Evolutionary conservation across 2,329 filamentous ascomycete species (phyloP).

Genomic region (Pyricularia grisea): DNA sequence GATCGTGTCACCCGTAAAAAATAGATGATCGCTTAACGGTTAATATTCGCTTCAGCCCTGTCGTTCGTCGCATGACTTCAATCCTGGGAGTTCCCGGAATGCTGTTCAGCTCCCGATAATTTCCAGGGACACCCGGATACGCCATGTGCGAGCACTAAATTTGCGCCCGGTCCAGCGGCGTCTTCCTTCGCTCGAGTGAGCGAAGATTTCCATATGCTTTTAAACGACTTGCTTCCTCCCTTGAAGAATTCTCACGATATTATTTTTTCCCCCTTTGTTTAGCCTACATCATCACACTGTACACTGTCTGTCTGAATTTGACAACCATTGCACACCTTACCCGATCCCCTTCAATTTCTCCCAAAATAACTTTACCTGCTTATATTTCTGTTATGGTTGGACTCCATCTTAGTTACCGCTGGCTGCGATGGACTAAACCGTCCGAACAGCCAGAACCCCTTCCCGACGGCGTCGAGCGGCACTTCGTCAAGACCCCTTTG

Average conservation of each 20-base stretch:
- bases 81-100: neutral
- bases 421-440: conserved; percentile 20
- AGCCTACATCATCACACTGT: neutral
- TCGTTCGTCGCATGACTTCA: neutral
- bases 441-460: conserved; percentile 16
- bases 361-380: neutral
- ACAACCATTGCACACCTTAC: neutral
- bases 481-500: conserved; percentile 30
- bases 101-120: conserved; percentile 6
- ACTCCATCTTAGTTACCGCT: conserved; percentile 22
- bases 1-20: neutral
- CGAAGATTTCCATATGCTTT: neutral
- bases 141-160: neutral
- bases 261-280: neutral
- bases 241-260: neutral
- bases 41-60: neutral
- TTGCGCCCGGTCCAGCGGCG: neutral
- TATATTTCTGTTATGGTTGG: conserved; percentile 10
- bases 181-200: neutral
- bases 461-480: conserved; percentile 30
- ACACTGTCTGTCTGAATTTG: neutral
- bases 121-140: neutral
- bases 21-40: neutral
- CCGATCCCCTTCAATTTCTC: neutral
- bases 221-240: neutral